Conservation (phyloP, 257 asterid species). For the Ophiorrhiza pumila region DNA sequence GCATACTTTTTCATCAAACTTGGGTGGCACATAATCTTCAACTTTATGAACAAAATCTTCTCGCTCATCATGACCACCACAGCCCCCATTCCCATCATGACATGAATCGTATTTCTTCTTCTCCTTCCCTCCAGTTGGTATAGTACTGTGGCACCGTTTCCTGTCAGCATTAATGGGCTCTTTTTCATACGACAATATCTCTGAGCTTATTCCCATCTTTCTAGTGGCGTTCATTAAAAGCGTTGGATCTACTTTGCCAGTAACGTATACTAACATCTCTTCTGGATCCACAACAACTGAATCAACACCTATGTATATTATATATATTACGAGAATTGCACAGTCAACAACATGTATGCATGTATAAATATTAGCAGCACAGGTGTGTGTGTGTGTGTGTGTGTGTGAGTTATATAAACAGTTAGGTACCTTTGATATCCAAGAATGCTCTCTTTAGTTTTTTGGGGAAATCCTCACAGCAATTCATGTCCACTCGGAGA, state of each 20-base stretch:
- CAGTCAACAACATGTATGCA: too few relatives aligned
- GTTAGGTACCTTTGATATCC: slow-evolving; percentile 26
- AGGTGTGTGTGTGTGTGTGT: too few relatives aligned
- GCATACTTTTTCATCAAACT: slow-evolving; percentile 7
- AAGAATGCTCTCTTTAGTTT: slow-evolving; percentile 26
- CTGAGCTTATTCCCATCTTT: slow-evolving; percentile 26
- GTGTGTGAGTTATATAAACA: too few relatives aligned
- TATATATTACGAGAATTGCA: too few relatives aligned
- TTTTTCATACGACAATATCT: slow-evolving; percentile 19
- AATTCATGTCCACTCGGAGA: slow-evolving; percentile 25
- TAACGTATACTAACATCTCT: slow-evolving; percentile 22
- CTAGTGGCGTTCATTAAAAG: slow-evolving; percentile 15
- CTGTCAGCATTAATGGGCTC: slow-evolving; percentile 4
- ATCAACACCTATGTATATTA: slow-evolving; percentile 25
- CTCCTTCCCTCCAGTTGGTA: slow-evolving; percentile 1
- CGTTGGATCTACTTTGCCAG: slow-evolving; percentile 32
- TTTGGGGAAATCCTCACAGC: slow-evolving; percentile 26
- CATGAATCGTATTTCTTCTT: background rate
- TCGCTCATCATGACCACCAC: too few relatives aligned
- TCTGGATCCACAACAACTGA: slow-evolving; percentile 25
- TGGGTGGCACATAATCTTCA: slow-evolving; percentile 26
- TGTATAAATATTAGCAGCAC: too few relatives aligned
- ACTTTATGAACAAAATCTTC: background rate
- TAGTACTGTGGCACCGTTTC: background rate
- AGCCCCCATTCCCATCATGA: background rate